Conservation (phyloP, 2,329 filamentous ascomycete species). For the Verticillium albo-atrum region DNA sequence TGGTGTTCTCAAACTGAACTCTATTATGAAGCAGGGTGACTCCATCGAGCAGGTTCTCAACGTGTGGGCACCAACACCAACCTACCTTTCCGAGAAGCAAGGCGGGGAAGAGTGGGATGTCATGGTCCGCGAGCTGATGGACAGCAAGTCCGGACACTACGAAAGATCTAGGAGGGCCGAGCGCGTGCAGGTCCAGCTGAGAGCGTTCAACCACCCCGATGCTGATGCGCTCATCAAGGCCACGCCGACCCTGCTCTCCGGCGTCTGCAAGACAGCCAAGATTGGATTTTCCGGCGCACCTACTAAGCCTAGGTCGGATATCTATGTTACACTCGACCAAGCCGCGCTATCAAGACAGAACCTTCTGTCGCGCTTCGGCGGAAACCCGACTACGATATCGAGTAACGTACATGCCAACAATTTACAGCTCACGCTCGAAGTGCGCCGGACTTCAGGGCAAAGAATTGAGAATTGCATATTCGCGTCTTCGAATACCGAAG, state of each 20-base stretch:
- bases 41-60: constrained; percentile 72
- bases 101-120: constrained; percentile 67
- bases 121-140: constrained; percentile 67
- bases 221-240: constrained; percentile 77
- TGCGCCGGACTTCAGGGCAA: constrained; percentile 73
- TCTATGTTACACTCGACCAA: constrained; percentile 82
- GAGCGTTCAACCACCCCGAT: constrained; percentile 72
- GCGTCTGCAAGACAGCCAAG: constrained; percentile 75
- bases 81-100: constrained; percentile 50
- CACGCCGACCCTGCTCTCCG: constrained; percentile 82
- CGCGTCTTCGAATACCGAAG: constrained; percentile 74
- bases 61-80: constrained; percentile 66
- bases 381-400: constrained; percentile 70
- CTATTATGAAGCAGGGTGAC: constrained; percentile 65
- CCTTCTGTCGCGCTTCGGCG: constrained; percentile 59
- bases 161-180: constrained; percentile 70
- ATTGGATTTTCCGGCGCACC: constrained; percentile 94
- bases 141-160: constrained; percentile 69
- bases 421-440: constrained; percentile 83
- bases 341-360: constrained; percentile 76
- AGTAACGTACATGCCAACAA: constrained; percentile 62
- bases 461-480: constrained; percentile 86
- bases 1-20: constrained; percentile 72
- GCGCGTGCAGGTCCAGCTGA: constrained; percentile 73
- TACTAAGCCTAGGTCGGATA: constrained; percentile 83